Percentiles rank a stretch among this genome's conserved stretches.
phyloP scores from a whole-genome alignment of 1,284 basidiomycete genomes.

The Ceraceosorus guamensis region DNA sequence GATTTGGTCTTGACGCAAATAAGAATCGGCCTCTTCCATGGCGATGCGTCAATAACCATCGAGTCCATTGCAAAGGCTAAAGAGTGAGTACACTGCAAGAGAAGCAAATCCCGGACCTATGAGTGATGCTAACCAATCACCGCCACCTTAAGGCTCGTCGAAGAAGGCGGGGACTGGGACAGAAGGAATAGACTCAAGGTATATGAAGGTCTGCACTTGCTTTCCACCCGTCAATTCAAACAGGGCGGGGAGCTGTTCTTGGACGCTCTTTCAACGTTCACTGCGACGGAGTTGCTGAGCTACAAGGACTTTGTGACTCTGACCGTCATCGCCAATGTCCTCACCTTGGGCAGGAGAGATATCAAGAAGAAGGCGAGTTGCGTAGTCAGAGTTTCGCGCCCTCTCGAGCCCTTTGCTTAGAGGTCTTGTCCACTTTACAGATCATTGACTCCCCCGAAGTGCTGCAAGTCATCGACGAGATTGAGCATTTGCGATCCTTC shows the following conservation, averaged over 20 bases:
- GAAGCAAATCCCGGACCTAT: too few relatives aligned
- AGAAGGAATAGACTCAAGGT: constrained; percentile 91
- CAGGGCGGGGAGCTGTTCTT: constrained; percentile 61
- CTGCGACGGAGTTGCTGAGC: constrained; percentile 77
- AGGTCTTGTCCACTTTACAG: constrained; percentile 30
- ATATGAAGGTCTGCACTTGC: constrained; percentile 76
- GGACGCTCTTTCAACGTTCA: constrained; percentile 88
- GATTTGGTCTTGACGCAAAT: constrained; percentile 84
- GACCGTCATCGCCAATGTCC: constrained; percentile 70
- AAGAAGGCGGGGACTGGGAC: constrained; percentile 97
- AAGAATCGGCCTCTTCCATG: constrained; percentile 84
- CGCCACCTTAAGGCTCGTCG: constrained; percentile 63
- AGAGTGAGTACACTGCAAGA: constrained; percentile 55
- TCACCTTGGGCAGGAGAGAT: constrained; percentile 74
- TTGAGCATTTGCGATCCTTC: constrained; percentile 53
- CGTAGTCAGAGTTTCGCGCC: neutral
- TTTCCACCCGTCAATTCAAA: constrained; percentile 71
- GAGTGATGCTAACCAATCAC: too few relatives aligned
- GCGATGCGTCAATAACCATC: constrained; percentile 68
- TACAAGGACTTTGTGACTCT: constrained; percentile 88
- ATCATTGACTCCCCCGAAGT: constrained; percentile 57
- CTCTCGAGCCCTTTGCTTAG: neutral
- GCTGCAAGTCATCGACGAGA: constrained; percentile 50
- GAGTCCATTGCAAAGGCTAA: constrained; percentile 72
- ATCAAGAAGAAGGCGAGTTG: constrained; percentile 78